A percentile compares a stretch with the other conserved stretches of the same genome.
These are phyloP conservation scores for Isatis tinctoria DNA, from an alignment of 345 rosid genomes.

Conservation along the genomic window DNA sequence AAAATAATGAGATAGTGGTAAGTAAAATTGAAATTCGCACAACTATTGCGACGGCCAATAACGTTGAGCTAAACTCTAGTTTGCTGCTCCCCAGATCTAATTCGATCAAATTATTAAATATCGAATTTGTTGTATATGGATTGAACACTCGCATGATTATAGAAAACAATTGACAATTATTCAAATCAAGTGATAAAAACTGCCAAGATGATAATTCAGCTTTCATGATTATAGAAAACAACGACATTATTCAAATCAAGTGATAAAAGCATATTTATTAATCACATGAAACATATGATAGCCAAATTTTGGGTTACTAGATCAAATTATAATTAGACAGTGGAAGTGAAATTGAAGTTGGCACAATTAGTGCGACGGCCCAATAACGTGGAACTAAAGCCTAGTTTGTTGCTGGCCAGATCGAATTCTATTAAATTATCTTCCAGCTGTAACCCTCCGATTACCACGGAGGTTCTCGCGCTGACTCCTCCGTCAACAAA, in stretches of 20 bases:
- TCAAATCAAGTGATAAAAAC: not conserved
- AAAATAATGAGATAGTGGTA: too few species aligned
- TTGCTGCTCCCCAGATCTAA: too few species aligned
- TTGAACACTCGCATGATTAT: not conserved
- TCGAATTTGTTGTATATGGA: not conserved
- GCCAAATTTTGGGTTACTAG: too few species aligned
- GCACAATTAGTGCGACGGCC: constrained; percentile 52
- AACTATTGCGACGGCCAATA: too few species aligned
- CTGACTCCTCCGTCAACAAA: constrained; percentile 64
- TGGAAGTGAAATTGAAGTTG: constrained; percentile 66
- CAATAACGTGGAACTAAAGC: constrained; percentile 56
- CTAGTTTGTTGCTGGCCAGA: constrained; percentile 52
- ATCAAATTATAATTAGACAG: constrained; percentile 3
- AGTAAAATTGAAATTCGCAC: too few species aligned
- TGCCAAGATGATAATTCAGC: not conserved
- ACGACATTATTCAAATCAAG: not conserved
- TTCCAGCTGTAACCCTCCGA: constrained; percentile 68
- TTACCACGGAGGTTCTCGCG: constrained; percentile 53
- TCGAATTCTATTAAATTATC: constrained; percentile 57
- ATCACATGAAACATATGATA: not conserved
- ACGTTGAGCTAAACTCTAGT: too few species aligned
- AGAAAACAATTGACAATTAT: not conserved
- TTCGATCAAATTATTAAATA: too few species aligned
- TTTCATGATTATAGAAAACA: too few species aligned
- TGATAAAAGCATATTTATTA: not conserved